A percentile compares a stretch with the other conserved stretches of the same genome.
Conservation (phyloP, 1,284 basidiomycete genomes). For the Phenoliferia sp. region DNA sequence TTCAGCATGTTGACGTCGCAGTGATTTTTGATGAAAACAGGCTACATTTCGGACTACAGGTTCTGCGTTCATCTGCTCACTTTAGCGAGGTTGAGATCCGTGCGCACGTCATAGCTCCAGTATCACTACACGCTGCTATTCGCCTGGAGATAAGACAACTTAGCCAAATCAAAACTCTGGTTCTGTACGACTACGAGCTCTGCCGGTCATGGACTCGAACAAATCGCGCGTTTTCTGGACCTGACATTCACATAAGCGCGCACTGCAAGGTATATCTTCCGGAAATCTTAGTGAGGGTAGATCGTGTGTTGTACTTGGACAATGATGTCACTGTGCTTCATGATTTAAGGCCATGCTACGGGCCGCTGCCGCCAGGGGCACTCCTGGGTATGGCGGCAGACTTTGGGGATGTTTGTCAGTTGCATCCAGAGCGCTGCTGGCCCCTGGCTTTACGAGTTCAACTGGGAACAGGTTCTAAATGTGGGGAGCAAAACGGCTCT, state of each 20-base stretch:
- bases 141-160: slow-evolving; percentile 14
- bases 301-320: slow-evolving; percentile 30
- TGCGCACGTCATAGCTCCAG: slow-evolving; percentile 25
- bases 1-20: too few relatives aligned
- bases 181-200: slow-evolving; percentile 27
- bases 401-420: slow-evolving; percentile 32
- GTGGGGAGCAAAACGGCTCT: slow-evolving; percentile 24
- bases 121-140: slow-evolving; percentile 12
- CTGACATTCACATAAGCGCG: slow-evolving; percentile 29
- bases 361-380: slow-evolving; percentile 5
- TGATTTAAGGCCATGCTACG: slow-evolving; percentile 27
- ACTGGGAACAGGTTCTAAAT: slow-evolving; percentile 16
- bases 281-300: slow-evolving; percentile 24
- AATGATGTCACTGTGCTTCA: slow-evolving; percentile 27
- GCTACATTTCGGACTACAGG: too few relatives aligned
- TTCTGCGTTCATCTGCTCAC: too few relatives aligned
- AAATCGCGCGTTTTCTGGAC: slow-evolving; percentile 26
- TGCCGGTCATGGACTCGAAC: slow-evolving; percentile 11
- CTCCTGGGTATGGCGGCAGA: slow-evolving; percentile 29
- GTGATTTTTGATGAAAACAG: too few relatives aligned
- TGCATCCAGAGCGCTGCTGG: slow-evolving; percentile 27
- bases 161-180: slow-evolving; percentile 1
- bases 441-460: slow-evolving; percentile 28
- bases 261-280: slow-evolving; percentile 35
- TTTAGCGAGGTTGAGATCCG: too few relatives aligned